Conservation (phyloP, 306 rosid genomes). For the Vicia faba region DNA sequence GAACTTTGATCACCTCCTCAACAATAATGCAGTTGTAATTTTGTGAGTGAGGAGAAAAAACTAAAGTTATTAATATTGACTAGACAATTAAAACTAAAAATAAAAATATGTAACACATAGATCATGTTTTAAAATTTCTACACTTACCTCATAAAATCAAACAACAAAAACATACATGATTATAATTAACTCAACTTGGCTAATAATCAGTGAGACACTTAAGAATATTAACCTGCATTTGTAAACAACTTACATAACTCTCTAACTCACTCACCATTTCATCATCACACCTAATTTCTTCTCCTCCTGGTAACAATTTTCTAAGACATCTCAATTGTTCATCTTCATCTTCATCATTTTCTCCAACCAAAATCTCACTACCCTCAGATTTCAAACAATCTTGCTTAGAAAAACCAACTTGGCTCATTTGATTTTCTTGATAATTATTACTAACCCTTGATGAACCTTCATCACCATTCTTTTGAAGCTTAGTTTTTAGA, state of each 20-base stretch:
- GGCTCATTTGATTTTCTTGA: neutral
- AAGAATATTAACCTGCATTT: conserved; percentile 77
- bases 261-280: conserved; percentile 56
- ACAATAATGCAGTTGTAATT: too few species aligned
- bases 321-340: conserved; percentile 42
- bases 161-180: conserved; percentile 6
- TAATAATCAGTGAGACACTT: conserved; percentile 45
- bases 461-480: neutral
- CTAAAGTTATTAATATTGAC: neutral
- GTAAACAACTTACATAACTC: conserved; percentile 67
- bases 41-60: too few species aligned
- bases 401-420: neutral
- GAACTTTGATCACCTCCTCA: too few species aligned
- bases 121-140: neutral
- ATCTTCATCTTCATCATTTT: conserved; percentile 27
- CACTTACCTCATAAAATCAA: neutral
- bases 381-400: neutral
- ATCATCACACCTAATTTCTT: conserved; percentile 42
- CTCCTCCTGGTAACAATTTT: conserved; percentile 75
- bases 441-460: neutral
- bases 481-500: conserved; percentile 51
- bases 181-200: conserved; percentile 24
- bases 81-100: neutral
- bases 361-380: conserved; percentile 3
- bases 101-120: neutral